Evolutionary conservation across 176 grass and related monocot species (phyloP), one percentile per base, ranked within the genome.

Genomic region (Oryza glumipatula): DNA sequence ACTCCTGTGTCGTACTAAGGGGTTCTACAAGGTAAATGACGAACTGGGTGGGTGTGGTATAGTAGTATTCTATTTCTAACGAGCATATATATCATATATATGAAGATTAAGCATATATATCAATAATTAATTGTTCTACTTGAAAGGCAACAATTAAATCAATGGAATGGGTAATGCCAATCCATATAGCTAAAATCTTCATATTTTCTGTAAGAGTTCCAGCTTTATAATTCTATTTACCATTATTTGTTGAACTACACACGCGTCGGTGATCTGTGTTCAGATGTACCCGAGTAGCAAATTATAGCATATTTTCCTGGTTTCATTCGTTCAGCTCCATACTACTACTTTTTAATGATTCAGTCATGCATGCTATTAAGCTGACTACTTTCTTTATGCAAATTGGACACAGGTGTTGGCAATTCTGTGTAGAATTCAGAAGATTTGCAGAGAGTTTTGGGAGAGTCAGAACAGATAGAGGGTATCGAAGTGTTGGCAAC

Each of bases 341-440:
- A 24, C 22, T 35, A 69, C 1, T 2, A 66, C 19, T 11, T 56
- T 76, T 36, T 68, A 7, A 8, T 74, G 21, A 65, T 67, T 36
- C 77, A 30, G 16, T 70, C 48, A 23, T 51, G 24, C 9, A 66
- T 63, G 8, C n/a, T 22, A 61, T 38, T 69, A 36, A 71, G 12
- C 82, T 84, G 70, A 91, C 30, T 44, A 11, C 11, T 83, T 9
- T 68, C 41, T 76, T 1, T 43, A 51, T 9, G 5, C 46, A 70
- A 21, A 68, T 70, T 74, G 15, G 64, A 76, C 65, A 28, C 80
- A 91, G 89, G 80, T 56, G 48, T 80, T 41, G 51, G 76, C 22
- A 80, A 54, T 87, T 48, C 70, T 74, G 68, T 87, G 68, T 69
- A 79, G 80, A 87, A 80, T 83, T 64, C 70, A 54, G 80, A 83